Evolutionary conservation across 2,329 filamentous ascomycete species (phyloP).

Genomic region (Coleophoma cylindrospora): DNA sequence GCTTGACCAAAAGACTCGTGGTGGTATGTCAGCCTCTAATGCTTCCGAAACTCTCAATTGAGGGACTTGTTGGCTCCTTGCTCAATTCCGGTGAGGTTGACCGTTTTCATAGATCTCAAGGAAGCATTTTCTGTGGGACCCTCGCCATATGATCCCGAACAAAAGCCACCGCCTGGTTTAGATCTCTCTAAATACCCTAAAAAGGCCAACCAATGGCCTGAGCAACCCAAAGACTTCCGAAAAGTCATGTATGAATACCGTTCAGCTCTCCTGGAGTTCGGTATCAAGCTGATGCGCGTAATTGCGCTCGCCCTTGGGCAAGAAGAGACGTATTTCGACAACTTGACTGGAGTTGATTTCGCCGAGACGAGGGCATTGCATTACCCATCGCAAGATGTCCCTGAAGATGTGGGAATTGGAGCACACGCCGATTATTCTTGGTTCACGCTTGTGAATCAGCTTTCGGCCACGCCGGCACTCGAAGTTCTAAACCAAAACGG

Average conservation of each 20-base stretch:
- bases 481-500: conserved; percentile 38
- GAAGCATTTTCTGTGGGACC: conserved; percentile 27
- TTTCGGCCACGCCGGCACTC: conserved; percentile 34
- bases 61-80: too few species aligned
- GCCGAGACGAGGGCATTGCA: conserved; percentile 27
- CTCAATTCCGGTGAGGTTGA: not conserved
- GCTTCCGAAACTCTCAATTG: too few species aligned
- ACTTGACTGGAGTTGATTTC: conserved; percentile 43
- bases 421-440: conserved; percentile 37
- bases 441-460: conserved; percentile 38
- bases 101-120: conserved; percentile 38
- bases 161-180: conserved; percentile 27
- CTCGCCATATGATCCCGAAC: conserved; percentile 40
- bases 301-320: conserved; percentile 49
- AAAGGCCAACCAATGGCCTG: conserved; percentile 84
- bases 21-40: not conserved
- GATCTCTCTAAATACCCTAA: conserved; percentile 65
- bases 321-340: conserved; percentile 46
- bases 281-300: conserved; percentile 40
- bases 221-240: conserved; percentile 39
- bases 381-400: conserved; percentile 30
- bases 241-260: conserved; percentile 38
- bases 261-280: conserved; percentile 37
- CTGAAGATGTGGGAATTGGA: conserved; percentile 22
- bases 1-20: conserved; percentile 4